Evolutionary conservation across 164 flowering plant species (phyloP), one percentile per base, ranked within the genome.

Genomic region (Magnolia changhungtana): DNA sequence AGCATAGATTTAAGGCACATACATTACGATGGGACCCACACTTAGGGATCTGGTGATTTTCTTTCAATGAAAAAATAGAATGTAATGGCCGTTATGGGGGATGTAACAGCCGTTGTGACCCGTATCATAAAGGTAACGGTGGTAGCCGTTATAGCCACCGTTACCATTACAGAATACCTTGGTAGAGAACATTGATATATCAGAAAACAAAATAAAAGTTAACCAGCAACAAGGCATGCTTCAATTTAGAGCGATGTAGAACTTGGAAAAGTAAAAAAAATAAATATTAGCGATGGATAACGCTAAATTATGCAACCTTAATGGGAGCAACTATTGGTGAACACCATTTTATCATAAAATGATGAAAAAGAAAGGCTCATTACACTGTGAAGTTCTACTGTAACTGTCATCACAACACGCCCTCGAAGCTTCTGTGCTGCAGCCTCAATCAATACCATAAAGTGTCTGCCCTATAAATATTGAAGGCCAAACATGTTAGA

Each of bases 371-470:
- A 63, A 8, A 52, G 2, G 65, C 72, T 74, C 61, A 76, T 86
- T 89, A 92, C 98, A 74, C 74, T 81, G 69, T 84, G 88, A 71
- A 96, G 78, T 88, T 94, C 94, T 66, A 96, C 83, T 72, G 89
- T 91, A 75, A 96, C 99, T 70, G 86, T 83, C 72, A 97, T 94
- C 71, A 97, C 99, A 79, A 79, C 92, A 67, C 82, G 87, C 31
- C 99, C 98, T 83, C 98, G 86, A 71, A 96, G 97, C 84, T 88
- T 96, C 73, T 87, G 96, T 50, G 97, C 97, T 75, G 96, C 99
- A 78, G 89, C 85, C 87, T 96, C 99, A 79, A 91, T 85, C 88
- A 80, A 92, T 51, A 51, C 95, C 99, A 78, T 91, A 89, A 76
- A 96, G 88, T 63, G 83, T 89, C 84, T 92, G 91, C n/a, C 97